Conservation (phyloP, 371 early-diverging fungal species). For the Mucor racemosus region DNA sequence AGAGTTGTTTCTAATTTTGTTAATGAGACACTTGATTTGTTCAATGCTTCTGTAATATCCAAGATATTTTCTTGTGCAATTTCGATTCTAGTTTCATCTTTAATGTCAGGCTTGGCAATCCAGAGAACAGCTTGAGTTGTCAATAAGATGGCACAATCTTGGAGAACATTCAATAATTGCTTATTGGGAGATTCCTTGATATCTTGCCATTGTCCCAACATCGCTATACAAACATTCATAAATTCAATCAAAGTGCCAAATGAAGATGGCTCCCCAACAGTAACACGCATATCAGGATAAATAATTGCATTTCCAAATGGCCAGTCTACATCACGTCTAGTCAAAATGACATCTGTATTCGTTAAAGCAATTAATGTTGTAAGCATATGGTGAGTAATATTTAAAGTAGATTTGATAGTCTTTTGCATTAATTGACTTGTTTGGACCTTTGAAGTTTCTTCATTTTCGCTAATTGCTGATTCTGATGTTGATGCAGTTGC, state of each 20-base stretch:
- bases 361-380: constrained; percentile 32
- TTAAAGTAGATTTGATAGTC: constrained; percentile 1
- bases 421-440: constrained; percentile 22
- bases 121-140: constrained; percentile 40
- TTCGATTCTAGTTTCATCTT: constrained; percentile 25
- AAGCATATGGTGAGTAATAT: constrained; percentile 17
- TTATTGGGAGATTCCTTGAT: background rate
- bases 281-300: constrained; percentile 28
- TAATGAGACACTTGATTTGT: constrained; percentile 17
- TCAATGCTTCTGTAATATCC: constrained; percentile 30
- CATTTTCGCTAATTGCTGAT: background rate
- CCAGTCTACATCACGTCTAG: constrained; percentile 27
- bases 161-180: constrained; percentile 28
- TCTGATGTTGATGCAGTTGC: background rate
- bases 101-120: constrained; percentile 42
- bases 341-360: constrained; percentile 27
- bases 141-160: constrained; percentile 33
- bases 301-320: constrained; percentile 46
- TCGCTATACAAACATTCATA: constrained; percentile 28
- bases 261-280: constrained; percentile 19
- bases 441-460: background rate
- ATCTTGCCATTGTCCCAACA: constrained; percentile 30
- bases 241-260: constrained; percentile 46
- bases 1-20: constrained; percentile 17
- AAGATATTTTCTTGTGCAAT: constrained; percentile 36